phyloP scores from a whole-genome alignment of 1,139 yeast genomes.

The Zhuliangozyma blackwelliae region DNA sequence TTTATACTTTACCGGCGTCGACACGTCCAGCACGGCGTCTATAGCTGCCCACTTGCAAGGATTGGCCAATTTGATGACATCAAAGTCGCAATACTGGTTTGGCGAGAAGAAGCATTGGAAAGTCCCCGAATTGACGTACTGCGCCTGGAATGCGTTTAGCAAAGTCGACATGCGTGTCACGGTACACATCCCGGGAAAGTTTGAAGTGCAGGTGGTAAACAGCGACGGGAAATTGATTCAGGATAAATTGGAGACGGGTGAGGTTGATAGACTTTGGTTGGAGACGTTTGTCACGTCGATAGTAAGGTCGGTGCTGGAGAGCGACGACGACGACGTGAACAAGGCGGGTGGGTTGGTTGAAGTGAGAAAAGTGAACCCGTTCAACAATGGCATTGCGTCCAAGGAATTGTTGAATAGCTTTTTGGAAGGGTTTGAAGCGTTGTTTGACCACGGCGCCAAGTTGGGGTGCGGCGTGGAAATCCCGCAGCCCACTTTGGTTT shows the following conservation, averaged over 20 bases:
- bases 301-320: conserved; percentile 65
- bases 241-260: conserved; percentile 33
- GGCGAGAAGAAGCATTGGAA: conserved; percentile 70
- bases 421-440: conserved; percentile 54
- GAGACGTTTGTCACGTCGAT: conserved; percentile 67
- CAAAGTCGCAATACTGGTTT: conserved; percentile 54
- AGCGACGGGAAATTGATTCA: conserved; percentile 42
- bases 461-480: conserved; percentile 65
- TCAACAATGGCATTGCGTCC: conserved; percentile 39
- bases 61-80: conserved; percentile 65
- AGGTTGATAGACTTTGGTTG: conserved; percentile 46
- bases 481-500: conserved; percentile 64
- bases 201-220: conserved; percentile 44
- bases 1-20: conserved; percentile 54
- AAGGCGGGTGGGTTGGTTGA: conserved; percentile 51
- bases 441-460: conserved; percentile 63
- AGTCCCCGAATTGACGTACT: conserved; percentile 60
- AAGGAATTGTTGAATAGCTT: conserved; percentile 50
- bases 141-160: conserved; percentile 53
- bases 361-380: conserved; percentile 52
- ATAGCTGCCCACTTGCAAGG: conserved; percentile 73
- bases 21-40: conserved; percentile 54
- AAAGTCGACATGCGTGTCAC: conserved; percentile 67
- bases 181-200: conserved; percentile 63
- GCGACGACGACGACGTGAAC: conserved; percentile 54